Conservation (phyloP, 352 stramenopile genomes). For the Bremia lactucae region DNA sequence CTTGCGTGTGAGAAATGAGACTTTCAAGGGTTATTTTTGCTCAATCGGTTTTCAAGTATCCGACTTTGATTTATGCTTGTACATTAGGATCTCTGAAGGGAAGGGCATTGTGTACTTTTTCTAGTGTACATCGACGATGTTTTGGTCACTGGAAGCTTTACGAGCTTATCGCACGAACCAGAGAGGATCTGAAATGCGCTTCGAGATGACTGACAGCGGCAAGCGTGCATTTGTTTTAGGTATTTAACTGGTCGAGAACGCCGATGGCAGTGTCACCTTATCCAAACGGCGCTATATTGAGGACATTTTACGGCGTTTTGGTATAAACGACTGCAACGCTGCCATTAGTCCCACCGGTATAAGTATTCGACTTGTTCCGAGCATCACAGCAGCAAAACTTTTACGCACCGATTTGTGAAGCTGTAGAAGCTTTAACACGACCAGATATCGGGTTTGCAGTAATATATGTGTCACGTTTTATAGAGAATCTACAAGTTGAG, state of each 20-base stretch:
- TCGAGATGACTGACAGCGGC: too few relatives aligned
- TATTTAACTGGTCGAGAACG: neutral
- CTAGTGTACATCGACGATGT: neutral
- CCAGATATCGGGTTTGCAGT: conserved; percentile 8
- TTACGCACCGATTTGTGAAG: conserved; percentile 1
- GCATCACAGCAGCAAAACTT: neutral
- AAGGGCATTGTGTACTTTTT: neutral
- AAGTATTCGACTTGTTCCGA: neutral
- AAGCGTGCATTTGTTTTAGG: neutral
- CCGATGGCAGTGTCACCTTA: neutral
- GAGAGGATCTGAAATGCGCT: neutral
- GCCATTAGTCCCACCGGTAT: neutral
- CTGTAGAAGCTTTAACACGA: conserved; percentile 7
- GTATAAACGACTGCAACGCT: neutral
- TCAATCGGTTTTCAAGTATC: neutral
- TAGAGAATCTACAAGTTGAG: conserved; percentile 10
- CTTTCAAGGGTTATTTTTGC: too few relatives aligned
- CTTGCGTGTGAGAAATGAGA: conserved; percentile 5
- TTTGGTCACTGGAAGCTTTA: neutral
- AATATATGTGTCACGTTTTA: conserved; percentile 9
- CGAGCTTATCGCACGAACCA: neutral
- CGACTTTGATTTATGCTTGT: neutral
- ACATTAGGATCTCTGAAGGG: neutral
- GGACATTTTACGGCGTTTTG: neutral
- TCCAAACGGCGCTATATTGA: neutral